Conservation (phyloP, 768 basidiomycete species). For the Hericium rajendrae region DNA sequence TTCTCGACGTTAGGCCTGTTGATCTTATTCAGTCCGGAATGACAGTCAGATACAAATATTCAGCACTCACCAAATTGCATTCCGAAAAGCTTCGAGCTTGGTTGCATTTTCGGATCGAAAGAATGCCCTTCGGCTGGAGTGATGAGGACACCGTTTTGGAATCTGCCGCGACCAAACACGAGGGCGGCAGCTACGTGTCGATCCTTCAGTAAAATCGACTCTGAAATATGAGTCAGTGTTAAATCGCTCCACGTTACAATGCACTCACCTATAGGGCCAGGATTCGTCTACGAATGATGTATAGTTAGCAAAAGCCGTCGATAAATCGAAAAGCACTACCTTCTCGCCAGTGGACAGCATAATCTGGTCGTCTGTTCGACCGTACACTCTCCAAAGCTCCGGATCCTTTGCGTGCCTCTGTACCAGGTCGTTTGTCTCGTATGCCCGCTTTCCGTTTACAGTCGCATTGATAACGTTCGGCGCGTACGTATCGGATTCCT, state of each 20-base stretch:
- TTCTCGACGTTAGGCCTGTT: slow-evolving; percentile 8
- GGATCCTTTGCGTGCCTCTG: neutral
- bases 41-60: neutral
- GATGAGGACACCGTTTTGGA: slow-evolving; percentile 5
- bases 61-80: neutral
- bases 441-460: neutral
- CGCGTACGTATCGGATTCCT: neutral
- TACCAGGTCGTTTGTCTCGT: neutral
- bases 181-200: neutral
- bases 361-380: neutral
- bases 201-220: neutral
- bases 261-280: neutral
- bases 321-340: neutral
- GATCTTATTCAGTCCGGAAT: neutral
- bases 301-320: neutral
- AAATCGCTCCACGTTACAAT: neutral
- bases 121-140: neutral
- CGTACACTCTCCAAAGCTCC: neutral
- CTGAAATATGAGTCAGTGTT: neutral
- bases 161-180: slow-evolving; percentile 5
- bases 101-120: neutral
- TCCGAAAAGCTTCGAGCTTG: neutral
- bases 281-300: neutral
- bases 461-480: neutral
- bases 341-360: neutral